Evolutionary conservation across 495 filamentous ascomycete genomes (phyloP).

Genomic region (Neurospora sp.): DNA sequence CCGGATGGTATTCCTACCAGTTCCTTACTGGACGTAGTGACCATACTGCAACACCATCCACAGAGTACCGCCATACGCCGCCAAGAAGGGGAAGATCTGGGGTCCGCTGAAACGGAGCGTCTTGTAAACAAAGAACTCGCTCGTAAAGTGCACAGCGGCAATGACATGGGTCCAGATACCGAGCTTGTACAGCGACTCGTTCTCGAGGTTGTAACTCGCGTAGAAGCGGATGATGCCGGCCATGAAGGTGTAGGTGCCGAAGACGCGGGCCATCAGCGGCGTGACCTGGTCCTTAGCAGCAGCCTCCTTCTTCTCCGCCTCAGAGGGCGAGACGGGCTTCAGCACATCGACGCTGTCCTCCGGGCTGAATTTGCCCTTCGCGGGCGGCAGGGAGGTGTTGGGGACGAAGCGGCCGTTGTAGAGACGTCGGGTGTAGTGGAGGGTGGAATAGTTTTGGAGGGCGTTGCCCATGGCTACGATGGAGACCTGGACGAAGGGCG

Average conservation of each 20-base stretch:
- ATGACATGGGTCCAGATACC: constrained; percentile 70
- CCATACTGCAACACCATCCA: constrained; percentile 78
- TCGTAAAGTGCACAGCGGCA: constrained; percentile 70
- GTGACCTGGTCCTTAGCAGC: constrained; percentile 46
- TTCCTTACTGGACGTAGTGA: constrained; percentile 43
- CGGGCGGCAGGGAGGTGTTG: constrained; percentile 26
- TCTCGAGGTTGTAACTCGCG: constrained; percentile 73
- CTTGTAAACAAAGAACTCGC: constrained; percentile 68
- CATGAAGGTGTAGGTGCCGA: constrained; percentile 86
- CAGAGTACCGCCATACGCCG: constrained; percentile 54
- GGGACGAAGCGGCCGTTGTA: constrained; percentile 51
- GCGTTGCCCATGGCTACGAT: constrained; percentile 70
- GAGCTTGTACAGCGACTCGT: constrained; percentile 62
- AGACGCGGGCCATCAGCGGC: constrained; percentile 67
- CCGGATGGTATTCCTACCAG: not conserved
- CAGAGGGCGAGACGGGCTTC: constrained; percentile 37
- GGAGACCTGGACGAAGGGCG: constrained; percentile 45
- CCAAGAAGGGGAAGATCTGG: constrained; percentile 60
- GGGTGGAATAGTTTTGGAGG: constrained; percentile 66
- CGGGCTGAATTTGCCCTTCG: constrained; percentile 26
- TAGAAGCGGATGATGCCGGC: constrained; percentile 67
- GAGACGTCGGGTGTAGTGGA: constrained; percentile 63
- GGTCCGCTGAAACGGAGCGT: constrained; percentile 59
- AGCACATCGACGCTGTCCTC: constrained; percentile 34
- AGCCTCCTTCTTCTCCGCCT: constrained; percentile 26